Percentiles rank a stretch among this genome's conserved stretches.
phyloP scores from a whole-genome alignment of 139 green algal species.

The Chlamydomonas schloesseri region DNA sequence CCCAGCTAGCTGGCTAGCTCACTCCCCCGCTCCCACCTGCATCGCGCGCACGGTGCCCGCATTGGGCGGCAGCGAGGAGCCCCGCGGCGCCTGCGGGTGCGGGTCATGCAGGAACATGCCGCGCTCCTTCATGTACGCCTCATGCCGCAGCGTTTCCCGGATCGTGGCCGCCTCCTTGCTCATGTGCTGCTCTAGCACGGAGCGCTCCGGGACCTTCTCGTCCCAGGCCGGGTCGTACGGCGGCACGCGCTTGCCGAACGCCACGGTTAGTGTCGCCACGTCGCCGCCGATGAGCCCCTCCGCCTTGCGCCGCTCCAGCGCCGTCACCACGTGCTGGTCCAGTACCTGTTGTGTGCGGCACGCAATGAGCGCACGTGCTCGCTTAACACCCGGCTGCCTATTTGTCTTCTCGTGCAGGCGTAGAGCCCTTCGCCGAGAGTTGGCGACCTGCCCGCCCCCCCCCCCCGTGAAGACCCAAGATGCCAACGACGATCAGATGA shows the following conservation, averaged over 20 bases:
- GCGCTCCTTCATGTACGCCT: slow-evolving; percentile 42
- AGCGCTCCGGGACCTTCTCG: slow-evolving; percentile 49
- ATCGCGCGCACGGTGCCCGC: slow-evolving; percentile 52
- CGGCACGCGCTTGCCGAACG: slow-evolving; percentile 55
- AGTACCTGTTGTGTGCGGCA: slow-evolving; percentile 46
- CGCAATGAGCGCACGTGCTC: no score
- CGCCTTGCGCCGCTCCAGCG: slow-evolving; percentile 53
- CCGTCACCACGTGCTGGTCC: slow-evolving; percentile 66
- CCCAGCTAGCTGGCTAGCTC: no score
- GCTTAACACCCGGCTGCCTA: no score
- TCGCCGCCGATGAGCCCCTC: slow-evolving; percentile 48
- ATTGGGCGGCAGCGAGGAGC: slow-evolving; percentile 50
- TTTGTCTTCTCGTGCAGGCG: no score
- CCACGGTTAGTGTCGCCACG: slow-evolving; percentile 48
- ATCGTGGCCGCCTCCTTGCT: slow-evolving; percentile 51
- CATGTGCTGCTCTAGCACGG: slow-evolving; percentile 56
- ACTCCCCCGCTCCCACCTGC: not conserved
- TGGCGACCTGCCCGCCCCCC: no score
- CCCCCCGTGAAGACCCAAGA: no score
- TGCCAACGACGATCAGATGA: no score
- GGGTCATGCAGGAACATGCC: slow-evolving; percentile 49
- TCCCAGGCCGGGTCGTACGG: slow-evolving; percentile 44
- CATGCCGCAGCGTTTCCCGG: slow-evolving; percentile 34
- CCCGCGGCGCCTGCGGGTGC: slow-evolving; percentile 39
- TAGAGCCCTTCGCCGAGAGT: no score